A percentile compares a stretch with the other conserved stretches of the same genome.
Conservation (phyloP, 1,284 basidiomycete species). For the Microbotryum scabiosae region DNA sequence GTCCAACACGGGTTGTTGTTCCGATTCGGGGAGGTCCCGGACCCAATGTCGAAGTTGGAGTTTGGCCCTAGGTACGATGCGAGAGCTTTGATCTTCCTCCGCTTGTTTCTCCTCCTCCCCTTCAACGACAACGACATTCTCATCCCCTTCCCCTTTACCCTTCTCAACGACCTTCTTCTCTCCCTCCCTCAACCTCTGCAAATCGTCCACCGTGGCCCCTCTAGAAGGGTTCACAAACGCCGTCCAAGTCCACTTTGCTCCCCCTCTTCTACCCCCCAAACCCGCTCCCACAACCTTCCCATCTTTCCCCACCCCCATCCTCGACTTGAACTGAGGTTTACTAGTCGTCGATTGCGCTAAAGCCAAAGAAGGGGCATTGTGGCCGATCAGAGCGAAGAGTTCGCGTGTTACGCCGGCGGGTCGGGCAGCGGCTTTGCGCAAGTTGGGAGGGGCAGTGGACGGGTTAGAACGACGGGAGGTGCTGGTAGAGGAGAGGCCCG, state of each 20-base stretch:
- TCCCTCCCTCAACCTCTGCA: no score
- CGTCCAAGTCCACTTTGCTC: conserved; percentile 14
- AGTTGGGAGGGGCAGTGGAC: conserved; percentile 13
- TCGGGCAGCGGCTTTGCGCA: conserved; percentile 22
- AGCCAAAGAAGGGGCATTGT: conserved; percentile 51
- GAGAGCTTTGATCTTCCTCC: background rate
- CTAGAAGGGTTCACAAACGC: conserved; percentile 38
- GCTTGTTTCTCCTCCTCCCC: conserved; percentile 15
- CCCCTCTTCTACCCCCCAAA: background rate
- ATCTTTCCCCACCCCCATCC: conserved; percentile 44
- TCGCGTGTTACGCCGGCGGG: conserved; percentile 88
- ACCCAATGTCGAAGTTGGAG: conserved; percentile 31
- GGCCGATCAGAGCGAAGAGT: conserved; percentile 86
- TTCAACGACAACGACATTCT: conserved; percentile 33
- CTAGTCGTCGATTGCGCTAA: conserved; percentile 39
- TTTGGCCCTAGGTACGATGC: background rate
- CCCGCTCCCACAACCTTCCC: background rate
- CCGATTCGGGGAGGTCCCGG: conserved; percentile 14
- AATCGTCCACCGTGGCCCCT: conserved; percentile 23
- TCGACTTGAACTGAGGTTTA: conserved; percentile 78
- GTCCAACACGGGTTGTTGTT: conserved; percentile 12
- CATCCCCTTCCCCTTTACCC: conserved; percentile 38
- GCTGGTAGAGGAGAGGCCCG: background rate
- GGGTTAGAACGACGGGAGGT: conserved; percentile 6
- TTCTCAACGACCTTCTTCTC: no score